Conservation (phyloP, 2,329 filamentous ascomycete species). For the Microcyclospora tardicrescens region DNA sequence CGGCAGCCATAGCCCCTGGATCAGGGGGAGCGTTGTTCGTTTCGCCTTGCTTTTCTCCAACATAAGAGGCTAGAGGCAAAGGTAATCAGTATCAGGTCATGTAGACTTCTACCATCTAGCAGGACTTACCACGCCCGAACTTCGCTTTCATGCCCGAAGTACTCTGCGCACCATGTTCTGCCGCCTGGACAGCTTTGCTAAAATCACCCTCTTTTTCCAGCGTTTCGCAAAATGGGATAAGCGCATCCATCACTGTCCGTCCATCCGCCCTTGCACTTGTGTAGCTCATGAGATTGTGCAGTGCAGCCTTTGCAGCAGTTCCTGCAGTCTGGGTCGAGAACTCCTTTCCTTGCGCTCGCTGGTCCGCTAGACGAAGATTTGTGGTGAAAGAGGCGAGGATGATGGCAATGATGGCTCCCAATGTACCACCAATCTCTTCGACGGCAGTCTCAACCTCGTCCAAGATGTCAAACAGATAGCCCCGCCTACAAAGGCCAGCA, state of each 20-base stretch:
- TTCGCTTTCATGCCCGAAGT: slow-evolving; percentile 25
- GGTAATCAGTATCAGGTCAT: neutral
- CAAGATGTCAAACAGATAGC: slow-evolving; percentile 21
- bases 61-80: slow-evolving; percentile 18
- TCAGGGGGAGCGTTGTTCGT: slow-evolving; percentile 20
- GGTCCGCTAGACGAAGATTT: slow-evolving; percentile 23
- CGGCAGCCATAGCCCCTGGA: slow-evolving; percentile 25
- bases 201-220: slow-evolving; percentile 16
- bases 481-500: slow-evolving; percentile 15
- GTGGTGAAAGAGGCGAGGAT: slow-evolving; percentile 27
- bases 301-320: slow-evolving; percentile 23
- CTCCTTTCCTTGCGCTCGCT: slow-evolving; percentile 12
- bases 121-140: slow-evolving; percentile 21
- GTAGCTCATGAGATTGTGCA: slow-evolving; percentile 31
- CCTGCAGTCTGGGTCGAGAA: slow-evolving; percentile 15
- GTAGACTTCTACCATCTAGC: neutral
- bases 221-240: slow-evolving; percentile 26
- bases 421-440: slow-evolving; percentile 26
- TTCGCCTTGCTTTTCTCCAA: slow-evolving; percentile 19
- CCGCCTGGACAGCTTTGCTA: slow-evolving; percentile 19
- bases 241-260: slow-evolving; percentile 26
- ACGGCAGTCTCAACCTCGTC: slow-evolving; percentile 23
- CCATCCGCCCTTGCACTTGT: slow-evolving; percentile 24
- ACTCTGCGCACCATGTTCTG: slow-evolving; percentile 20
- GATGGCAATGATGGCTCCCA: slow-evolving; percentile 26